These are phyloP conservation scores for Exophiala spinifera DNA, from an alignment of 2,329 filamentous ascomycete genomes.

Conservation along the genomic window DNA sequence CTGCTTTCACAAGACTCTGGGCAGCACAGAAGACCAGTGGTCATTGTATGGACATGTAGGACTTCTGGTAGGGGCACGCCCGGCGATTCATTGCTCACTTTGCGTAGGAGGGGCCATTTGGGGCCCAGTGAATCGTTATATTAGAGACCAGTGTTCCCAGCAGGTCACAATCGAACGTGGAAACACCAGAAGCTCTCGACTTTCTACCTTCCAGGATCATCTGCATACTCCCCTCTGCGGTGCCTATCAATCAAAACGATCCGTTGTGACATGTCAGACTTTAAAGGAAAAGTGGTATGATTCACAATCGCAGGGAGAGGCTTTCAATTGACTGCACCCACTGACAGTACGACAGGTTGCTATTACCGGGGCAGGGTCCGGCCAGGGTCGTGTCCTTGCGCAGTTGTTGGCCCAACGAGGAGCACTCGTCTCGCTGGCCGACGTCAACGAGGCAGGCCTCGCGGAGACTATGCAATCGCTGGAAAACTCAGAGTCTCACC, in stretches of 20 bases:
- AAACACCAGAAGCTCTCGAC: background rate
- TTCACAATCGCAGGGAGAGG: background rate
- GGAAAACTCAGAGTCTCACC: conserved; percentile 10
- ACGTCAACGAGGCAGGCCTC: conserved; percentile 43
- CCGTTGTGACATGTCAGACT: conserved; percentile 9
- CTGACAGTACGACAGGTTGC: conserved; percentile 5
- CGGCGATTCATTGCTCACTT: background rate
- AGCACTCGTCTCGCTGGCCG: conserved; percentile 49
- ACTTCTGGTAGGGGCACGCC: background rate
- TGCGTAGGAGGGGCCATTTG: background rate
- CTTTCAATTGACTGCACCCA: background rate
- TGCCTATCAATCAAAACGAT: background rate
- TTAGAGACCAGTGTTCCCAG: background rate
- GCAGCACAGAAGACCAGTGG: background rate
- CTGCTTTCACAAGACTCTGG: background rate
- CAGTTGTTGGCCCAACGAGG: conserved; percentile 45
- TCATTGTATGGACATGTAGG: background rate
- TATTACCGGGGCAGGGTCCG: conserved; percentile 36
- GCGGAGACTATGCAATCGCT: conserved; percentile 29
- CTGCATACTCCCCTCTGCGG: background rate
- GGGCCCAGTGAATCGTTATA: background rate
- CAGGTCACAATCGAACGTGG: background rate
- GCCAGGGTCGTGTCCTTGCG: conserved; percentile 51
- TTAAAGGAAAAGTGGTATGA: conserved; percentile 19
- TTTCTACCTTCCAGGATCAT: background rate